These are phyloP conservation scores for Pueraria montana DNA, from an alignment of 306 rosid species.

Conservation along the genomic window DNA sequence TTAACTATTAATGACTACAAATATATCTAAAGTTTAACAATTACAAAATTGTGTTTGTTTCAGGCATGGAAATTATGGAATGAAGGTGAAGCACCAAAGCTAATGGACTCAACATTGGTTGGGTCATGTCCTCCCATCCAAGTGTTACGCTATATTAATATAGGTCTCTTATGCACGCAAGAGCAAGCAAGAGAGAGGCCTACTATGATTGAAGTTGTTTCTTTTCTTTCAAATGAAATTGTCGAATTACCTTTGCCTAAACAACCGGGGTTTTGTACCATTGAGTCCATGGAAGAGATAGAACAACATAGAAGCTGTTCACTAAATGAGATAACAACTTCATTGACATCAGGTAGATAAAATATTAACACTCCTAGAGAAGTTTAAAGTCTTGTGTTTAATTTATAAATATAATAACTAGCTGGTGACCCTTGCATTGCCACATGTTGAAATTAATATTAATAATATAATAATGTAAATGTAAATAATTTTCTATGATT, in stretches of 20 bases:
- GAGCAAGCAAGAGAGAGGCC: not conserved
- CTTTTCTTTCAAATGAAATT: conserved; percentile 6
- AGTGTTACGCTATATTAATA: not conserved
- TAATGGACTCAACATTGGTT: not conserved
- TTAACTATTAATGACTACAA: not conserved
- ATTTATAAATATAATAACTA: too few relatives aligned
- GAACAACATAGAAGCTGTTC: not conserved
- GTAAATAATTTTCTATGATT: too few relatives aligned
- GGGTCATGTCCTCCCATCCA: not conserved
- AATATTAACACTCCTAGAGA: not conserved
- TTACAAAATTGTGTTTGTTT: not conserved
- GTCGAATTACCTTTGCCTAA: not conserved
- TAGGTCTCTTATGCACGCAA: not conserved
- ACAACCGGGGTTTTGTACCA: conserved; percentile 5
- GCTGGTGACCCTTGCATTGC: too few relatives aligned
- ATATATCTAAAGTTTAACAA: not conserved
- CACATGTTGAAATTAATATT: too few relatives aligned
- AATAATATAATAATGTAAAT: too few relatives aligned
- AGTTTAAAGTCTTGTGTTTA: not conserved
- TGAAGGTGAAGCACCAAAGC: not conserved
- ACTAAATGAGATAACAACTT: conserved; percentile 10
- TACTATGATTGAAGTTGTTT: not conserved
- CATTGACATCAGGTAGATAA: conserved; percentile 11
- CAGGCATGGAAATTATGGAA: conserved; percentile 19
- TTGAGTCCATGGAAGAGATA: not conserved